A percentile compares a stretch with the other conserved stretches of the same genome.
These are phyloP conservation scores for Penstemon newberryi DNA, from an alignment of 257 asterid genomes.

Conservation along the genomic window DNA sequence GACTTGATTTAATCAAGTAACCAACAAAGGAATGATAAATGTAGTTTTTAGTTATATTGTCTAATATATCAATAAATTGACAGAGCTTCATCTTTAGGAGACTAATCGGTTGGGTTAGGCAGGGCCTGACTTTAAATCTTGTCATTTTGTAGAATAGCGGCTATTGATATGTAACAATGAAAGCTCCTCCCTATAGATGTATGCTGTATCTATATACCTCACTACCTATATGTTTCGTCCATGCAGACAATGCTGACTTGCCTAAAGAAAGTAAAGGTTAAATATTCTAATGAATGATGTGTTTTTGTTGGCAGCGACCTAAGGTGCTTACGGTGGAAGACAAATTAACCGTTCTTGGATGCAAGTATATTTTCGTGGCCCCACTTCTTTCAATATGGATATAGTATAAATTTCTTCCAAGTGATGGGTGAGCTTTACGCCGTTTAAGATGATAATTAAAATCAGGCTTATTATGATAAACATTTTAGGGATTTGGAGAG, in stretches of 20 bases:
- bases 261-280: not conserved
- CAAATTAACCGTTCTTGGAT: constrained; percentile 75
- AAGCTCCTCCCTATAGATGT: not conserved
- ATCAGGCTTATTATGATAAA: constrained; percentile 21
- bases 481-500: constrained; percentile 64
- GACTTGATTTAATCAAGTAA: not conserved
- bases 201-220: not conserved
- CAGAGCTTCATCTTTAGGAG: not conserved
- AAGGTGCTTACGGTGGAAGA: constrained; percentile 83
- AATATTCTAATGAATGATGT: constrained; percentile 20
- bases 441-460: constrained; percentile 6
- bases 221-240: not conserved
- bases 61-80: not conserved
- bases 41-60: not conserved
- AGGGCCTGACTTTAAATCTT: no score
- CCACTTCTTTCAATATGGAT: constrained; percentile 26
- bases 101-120: not conserved
- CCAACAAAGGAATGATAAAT: no score
- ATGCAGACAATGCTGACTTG: not conserved
- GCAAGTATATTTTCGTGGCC: constrained; percentile 64
- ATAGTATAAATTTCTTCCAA: not conserved
- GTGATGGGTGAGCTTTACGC: constrained; percentile 13
- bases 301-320: constrained; percentile 63
- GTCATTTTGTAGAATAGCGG: no score
- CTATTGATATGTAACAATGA: not conserved